phyloP scores from a whole-genome alignment of 169 alveolate genomes.

The Cryptosporidium ryanae region DNA sequence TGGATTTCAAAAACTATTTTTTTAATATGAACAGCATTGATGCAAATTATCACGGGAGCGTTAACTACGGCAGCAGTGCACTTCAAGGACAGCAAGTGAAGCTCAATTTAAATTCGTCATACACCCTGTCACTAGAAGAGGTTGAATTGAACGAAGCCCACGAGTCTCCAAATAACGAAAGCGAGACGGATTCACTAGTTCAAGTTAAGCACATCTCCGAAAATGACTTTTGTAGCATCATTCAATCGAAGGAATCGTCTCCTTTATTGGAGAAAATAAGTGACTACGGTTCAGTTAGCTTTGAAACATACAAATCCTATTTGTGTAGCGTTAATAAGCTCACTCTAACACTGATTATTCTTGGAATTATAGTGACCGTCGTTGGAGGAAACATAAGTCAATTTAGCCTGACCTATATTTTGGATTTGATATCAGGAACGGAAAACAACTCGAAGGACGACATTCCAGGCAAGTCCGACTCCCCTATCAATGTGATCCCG shows the following conservation, averaged over 20 bases:
- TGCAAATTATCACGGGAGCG: neutral
- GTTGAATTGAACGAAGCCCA: conserved; percentile 4
- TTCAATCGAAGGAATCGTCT: conserved; percentile 32
- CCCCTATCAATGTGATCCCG: conserved; percentile 55
- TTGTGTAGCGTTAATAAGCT: conserved; percentile 33
- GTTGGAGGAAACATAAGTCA: conserved; percentile 36
- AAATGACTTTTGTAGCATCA: neutral
- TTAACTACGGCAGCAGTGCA: too few species aligned
- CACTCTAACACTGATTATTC: conserved; percentile 2
- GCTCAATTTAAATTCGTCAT: neutral
- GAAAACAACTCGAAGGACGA: conserved; percentile 5
- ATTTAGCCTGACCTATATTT: conserved; percentile 49
- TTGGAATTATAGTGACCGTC: conserved; percentile 40
- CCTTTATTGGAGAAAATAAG: conserved; percentile 59
- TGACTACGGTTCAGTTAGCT: conserved; percentile 57
- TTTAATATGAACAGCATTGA: neutral
- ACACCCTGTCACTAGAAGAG: neutral
- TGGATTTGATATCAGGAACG: conserved; percentile 40
- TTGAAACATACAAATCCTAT: conserved; percentile 25
- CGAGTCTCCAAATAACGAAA: neutral
- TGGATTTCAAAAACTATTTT: too few species aligned
- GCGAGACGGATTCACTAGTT: neutral
- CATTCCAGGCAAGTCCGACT: conserved; percentile 19
- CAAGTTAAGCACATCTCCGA: conserved; percentile 2
- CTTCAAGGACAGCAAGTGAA: too few species aligned